These are phyloP conservation scores for Phoenix dactylifera DNA, from an alignment of 176 grass and related monocot species.

Conservation along the genomic window DNA sequence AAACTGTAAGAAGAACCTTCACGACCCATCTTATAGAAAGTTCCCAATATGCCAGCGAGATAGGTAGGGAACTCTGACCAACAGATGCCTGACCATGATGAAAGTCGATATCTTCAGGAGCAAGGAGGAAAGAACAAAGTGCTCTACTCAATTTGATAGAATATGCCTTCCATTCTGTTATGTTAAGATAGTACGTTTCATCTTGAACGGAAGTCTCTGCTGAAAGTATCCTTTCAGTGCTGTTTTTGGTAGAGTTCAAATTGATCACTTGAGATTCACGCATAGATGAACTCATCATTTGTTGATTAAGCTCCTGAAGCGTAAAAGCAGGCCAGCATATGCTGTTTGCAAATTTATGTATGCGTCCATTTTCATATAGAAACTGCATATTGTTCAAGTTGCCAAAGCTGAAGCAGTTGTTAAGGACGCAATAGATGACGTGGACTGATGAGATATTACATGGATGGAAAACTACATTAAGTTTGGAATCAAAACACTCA, in stretches of 20 bases:
- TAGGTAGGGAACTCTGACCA: slow-evolving; percentile 46
- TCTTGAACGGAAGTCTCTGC: slow-evolving; percentile 24
- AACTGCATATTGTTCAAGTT: slow-evolving; percentile 65
- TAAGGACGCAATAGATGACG: slow-evolving; percentile 29
- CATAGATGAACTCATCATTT: slow-evolving; percentile 14
- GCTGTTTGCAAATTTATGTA: slow-evolving; percentile 84
- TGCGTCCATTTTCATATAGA: slow-evolving; percentile 72
- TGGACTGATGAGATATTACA: too few relatives aligned
- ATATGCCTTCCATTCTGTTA: slow-evolving; percentile 68
- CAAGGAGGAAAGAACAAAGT: slow-evolving; percentile 76
- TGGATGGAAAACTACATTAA: too few relatives aligned
- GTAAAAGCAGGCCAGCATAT: slow-evolving; percentile 86
- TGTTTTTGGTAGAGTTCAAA: slow-evolving; percentile 21
- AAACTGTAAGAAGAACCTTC: slow-evolving; percentile 85
- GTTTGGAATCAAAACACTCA: too few relatives aligned
- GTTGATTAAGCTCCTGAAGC: slow-evolving; percentile 49
- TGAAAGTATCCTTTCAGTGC: neutral
- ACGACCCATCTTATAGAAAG: slow-evolving; percentile 88
- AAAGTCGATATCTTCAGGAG: slow-evolving; percentile 48
- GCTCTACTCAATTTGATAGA: slow-evolving; percentile 57
- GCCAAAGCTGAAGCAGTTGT: slow-evolving; percentile 59
- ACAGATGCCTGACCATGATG: slow-evolving; percentile 31
- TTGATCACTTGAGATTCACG: slow-evolving; percentile 17
- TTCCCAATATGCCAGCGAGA: slow-evolving; percentile 86
- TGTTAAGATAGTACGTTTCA: slow-evolving; percentile 35